Base-by-base conservation (phyloP, 2,329 filamentous ascomycete genomes). In the Aspergillus pseudotamarii region DNA sequence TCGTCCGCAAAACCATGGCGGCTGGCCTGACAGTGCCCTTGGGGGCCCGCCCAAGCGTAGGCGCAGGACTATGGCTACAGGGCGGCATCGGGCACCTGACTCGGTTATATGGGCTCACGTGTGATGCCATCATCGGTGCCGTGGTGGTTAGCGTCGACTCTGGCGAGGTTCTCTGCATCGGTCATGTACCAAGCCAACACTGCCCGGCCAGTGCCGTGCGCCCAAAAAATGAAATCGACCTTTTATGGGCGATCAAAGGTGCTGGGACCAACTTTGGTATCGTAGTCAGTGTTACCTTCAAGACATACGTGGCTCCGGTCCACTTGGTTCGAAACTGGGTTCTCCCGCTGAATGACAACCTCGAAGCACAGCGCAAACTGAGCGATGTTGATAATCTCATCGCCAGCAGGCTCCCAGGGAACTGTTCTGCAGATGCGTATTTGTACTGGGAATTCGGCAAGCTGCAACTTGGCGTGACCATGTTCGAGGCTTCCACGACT, bases 81-180 rank as follows among this genome's bases (percentile, higher is more conserved):
- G 88, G 88, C 46, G 87, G 88, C 58, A 87, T 90, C 56, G 87
- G 87, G 2, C 86, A 89, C 66, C 76, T 88, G n/a, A 69, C 83
- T 41, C 79, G 87, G 62, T 60, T 80, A 10, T 73, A 87, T 65
- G 87, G 88, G 1, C 85, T 90, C 14, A 65, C 86, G 3, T 89
- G 85, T 66, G 87, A 90, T 66, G 72, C 82, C 51, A 84, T 90
- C 53, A 72, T 89, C n/a, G 87, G 88, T 65, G 87, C 84, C 23
- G 81, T 89, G 2, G 14, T 89, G 30, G 82, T 89, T 72, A 83
- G 82, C 66, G 80, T 86, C 59, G 70, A 76, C 0, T 81, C 82
- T 41, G 77, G 82, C 34, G 62, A 82, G 46, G 57, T 86, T n/a
- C 34, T 88, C 28, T 83, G 68, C 68, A 68, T 88, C 36, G 87